Evolutionary conservation across 1,284 basidiomycete genomes (phyloP), one percentile per base, ranked within the genome.

Genomic region (Mycena citricolor): DNA sequence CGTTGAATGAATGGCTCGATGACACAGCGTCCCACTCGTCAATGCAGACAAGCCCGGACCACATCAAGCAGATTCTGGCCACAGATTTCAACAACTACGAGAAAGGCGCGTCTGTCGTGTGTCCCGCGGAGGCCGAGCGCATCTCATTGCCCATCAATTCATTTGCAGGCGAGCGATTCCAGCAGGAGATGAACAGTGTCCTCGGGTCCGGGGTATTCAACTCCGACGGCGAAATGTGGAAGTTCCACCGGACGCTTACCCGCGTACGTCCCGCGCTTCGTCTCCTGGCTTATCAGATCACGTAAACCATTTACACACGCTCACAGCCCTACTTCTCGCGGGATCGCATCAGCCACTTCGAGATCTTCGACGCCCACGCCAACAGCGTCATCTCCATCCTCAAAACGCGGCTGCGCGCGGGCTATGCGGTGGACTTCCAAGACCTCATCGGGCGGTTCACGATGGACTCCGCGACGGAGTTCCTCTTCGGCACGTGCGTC

Each of bases 321-420:
- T 8, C 25, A 3, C 25, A 47, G 5, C 74, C 72, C 1, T 75
- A 69, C 56, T 75, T 74, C 55, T 64, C 36, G 47, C 62, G 63
- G 8, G 73, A 76, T 26, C 60, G 64, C 33, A 69, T 78, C 36
- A 66, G 63, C 24, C 68, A 77, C 48, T 73, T 76, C 43, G 69
- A 75, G n/a, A 61, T 70, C 5, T 73, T 76, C 43, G 70, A 73
- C 41, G 57, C 62, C 2, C 68, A 74, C 35, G 63, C 70, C 1
- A 64, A 71, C 21, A 51, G 55, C 11, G 59, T 61, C 0, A 44
- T 77, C 33, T 34, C 54, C 8, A 44, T 63, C 11, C 61, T 73
- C 47, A 66, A 62, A 30, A 55, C 61, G 17, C 68, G 70, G 19
- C 52, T 63, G 14, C 54, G 53, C n/a, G 48, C 46, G 13, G 68